phyloP scores from a whole-genome alignment of 2,329 filamentous ascomycete species.

The Verticillium nubilum region DNA sequence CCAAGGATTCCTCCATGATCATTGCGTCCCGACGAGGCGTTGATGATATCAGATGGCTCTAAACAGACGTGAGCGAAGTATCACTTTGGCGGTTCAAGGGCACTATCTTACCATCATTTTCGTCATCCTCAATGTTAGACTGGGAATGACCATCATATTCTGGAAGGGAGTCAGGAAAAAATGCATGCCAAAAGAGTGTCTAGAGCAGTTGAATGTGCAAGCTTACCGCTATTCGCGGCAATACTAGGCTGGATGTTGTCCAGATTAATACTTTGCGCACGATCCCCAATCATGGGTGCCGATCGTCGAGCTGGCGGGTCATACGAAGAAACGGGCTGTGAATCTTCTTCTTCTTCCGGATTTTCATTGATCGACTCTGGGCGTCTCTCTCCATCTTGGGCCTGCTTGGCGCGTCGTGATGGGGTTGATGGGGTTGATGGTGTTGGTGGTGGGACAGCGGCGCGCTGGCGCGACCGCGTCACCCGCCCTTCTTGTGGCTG shows the following conservation, averaged over 20 bases:
- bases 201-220: neutral
- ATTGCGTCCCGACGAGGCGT: slow-evolving; percentile 1
- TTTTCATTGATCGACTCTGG: neutral
- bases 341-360: neutral
- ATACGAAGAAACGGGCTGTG: neutral
- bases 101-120: neutral
- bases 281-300: neutral
- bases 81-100: neutral
- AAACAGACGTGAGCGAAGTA: neutral
- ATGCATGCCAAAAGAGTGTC: neutral
- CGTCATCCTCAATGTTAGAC: neutral
- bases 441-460: neutral
- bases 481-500: neutral
- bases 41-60: neutral
- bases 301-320: neutral
- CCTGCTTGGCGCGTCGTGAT: neutral
- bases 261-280: neutral
- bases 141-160: neutral
- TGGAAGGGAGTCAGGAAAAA: neutral
- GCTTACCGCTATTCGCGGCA: neutral
- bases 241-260: neutral
- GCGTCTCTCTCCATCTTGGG: neutral
- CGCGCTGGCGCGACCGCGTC: neutral
- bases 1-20: neutral
- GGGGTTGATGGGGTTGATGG: neutral